Evolutionary conservation across 1,284 basidiomycete species (phyloP), one percentile per base, ranked within the genome.

Genomic region (Mycosarcoma mackinlayi): DNA sequence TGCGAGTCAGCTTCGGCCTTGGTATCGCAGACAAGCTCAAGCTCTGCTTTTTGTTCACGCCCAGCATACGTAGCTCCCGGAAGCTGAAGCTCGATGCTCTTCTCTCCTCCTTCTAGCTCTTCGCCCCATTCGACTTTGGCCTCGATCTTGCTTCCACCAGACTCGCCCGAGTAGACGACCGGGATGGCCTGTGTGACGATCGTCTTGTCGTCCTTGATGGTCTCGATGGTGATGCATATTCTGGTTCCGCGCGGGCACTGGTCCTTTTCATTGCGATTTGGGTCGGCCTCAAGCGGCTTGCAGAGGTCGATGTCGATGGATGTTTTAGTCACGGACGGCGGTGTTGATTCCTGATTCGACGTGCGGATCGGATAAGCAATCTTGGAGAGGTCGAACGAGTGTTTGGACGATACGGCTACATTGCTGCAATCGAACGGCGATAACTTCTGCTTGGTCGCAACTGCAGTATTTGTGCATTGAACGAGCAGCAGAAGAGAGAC

Each of bases 151-250:
- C 33, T 53, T 0, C 61, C 61, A 13, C 55, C 61, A 14, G 61
- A 60, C 9, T 64, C 65, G 54, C 60, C 70, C 10, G 70, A 68
- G 24, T 60, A 73, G 5, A 65, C 70, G 42, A 73, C 70, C 9
- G 70, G 70, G n/a, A 73, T 73, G 18, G 70, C 70, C 39, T 73
- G 70, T 4, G 61, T 68, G 16, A 73, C 57, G 42, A 62, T 61
- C 34, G 60, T 58, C 39, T 59, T 64, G 38, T 50, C 65, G 30
- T 68, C 70, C 51, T 68, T 68, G 56, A 73, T 73, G 27, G 50
- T 58, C 19, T 68, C 64, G 41, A 73, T 73, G 42, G 61, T 64
- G 50, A 73, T 73, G 57, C 70, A 73, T 42, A 73, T 68, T 45
- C 70, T 63, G 7, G 70, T 73, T 45, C 70, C 70, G 9, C 60